Evolutionary conservation across 2,329 filamentous ascomycete species (phyloP).

Genomic region (Talaromyces pinophilus): DNA sequence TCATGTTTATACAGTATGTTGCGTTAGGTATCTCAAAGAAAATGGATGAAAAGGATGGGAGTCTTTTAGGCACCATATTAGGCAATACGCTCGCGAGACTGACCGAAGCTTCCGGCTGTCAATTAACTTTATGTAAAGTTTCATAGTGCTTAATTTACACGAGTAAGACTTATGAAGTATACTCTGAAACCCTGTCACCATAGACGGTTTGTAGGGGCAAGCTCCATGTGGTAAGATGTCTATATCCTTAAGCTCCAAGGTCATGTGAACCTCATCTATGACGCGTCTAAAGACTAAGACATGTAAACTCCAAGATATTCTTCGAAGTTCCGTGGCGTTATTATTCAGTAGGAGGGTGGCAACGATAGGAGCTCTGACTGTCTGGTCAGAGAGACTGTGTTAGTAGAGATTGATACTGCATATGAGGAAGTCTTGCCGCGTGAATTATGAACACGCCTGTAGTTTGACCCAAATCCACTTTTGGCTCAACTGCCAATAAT

Average conservation of each 20-base stretch:
- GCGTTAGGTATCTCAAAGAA: too few relatives aligned
- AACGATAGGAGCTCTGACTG: not conserved
- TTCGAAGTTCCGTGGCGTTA: not conserved
- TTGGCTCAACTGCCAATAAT: not conserved
- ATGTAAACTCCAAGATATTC: not conserved
- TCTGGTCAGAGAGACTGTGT: not conserved
- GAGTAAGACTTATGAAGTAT: not conserved
- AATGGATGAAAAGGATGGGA: not conserved
- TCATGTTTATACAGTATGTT: not conserved
- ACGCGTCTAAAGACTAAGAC: not conserved
- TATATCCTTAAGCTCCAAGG: not conserved
- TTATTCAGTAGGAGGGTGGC: not conserved
- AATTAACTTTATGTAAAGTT: not conserved
- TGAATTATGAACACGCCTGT: not conserved
- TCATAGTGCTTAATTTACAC: too few relatives aligned
- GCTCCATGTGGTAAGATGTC: not conserved
- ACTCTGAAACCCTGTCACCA: not conserved
- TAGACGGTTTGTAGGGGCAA: too few relatives aligned
- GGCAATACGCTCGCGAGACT: not conserved
- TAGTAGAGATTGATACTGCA: not conserved
- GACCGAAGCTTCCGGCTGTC: not conserved
- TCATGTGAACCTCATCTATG: constrained; percentile 4
- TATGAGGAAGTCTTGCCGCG: not conserved
- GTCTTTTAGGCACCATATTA: not conserved
- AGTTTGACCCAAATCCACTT: not conserved